Percentiles rank a stretch among this genome's conserved stretches.
phyloP scores from a whole-genome alignment of 495 filamentous ascomycete genomes.

The Rhypophila decipiens region DNA sequence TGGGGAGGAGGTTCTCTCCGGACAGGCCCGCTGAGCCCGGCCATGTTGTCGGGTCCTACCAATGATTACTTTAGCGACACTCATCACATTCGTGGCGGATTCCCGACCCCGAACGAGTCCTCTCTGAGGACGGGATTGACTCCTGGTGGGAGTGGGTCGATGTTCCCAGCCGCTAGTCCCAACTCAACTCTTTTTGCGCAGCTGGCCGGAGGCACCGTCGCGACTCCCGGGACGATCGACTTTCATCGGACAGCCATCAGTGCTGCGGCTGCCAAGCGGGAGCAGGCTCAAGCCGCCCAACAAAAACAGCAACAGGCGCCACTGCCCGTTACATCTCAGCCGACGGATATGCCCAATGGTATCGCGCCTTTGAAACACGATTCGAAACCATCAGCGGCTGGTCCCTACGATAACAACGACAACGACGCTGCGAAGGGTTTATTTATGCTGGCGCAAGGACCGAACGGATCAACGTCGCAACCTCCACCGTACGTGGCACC shows the following conservation, averaged over 20 bases:
- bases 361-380: constrained; percentile 33
- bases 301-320: constrained; percentile 44
- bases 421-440: constrained; percentile 95
- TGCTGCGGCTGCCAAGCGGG: constrained; percentile 59
- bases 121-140: constrained; percentile 87
- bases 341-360: constrained; percentile 41
- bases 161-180: constrained; percentile 91
- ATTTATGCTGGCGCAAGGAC: constrained; percentile 74
- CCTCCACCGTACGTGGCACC: constrained; percentile 44
- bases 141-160: constrained; percentile 91
- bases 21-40: constrained; percentile 89
- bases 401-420: constrained; percentile 84
- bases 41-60: constrained; percentile 88
- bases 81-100: constrained; percentile 71
- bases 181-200: constrained; percentile 74
- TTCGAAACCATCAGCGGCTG: constrained; percentile 39
- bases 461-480: constrained; percentile 51
- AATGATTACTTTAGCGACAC: constrained; percentile 69
- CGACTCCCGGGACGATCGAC: constrained; percentile 85
- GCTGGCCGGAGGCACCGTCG: constrained; percentile 64
- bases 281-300: constrained; percentile 38
- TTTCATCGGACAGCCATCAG: constrained; percentile 91
- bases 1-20: constrained; percentile 82
- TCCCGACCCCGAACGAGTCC: constrained; percentile 97
- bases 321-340: constrained; percentile 34